Base-by-base conservation (phyloP, 495 filamentous ascomycete genomes). In the Pyrenula aspistea region DNA sequence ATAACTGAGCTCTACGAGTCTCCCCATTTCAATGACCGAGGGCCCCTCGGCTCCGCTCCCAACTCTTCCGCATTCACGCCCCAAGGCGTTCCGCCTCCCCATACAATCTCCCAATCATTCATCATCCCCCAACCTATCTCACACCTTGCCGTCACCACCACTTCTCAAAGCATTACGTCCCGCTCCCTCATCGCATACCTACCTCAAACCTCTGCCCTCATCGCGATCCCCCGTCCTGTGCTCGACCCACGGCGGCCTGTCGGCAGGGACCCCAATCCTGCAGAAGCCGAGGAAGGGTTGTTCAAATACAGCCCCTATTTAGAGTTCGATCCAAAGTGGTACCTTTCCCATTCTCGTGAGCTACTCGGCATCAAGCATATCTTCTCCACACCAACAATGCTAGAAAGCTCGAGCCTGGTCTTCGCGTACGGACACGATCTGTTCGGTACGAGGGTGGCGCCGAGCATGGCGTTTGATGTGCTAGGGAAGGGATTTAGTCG, bases 351-450 rank as follows among this genome's bases (percentile, higher is more conserved):
- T 68, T 74, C 83, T 56, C 80, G 89, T 3, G 88, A 95, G 58
- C 81, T 96, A 2, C 58, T 88, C 1, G 91, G 89, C 0, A 79
- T 96, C 48, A 76, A 79, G 55, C 73, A 80, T 47, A 76, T 96
- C 19, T 77, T 91, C 11, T 83, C 88, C 0, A 76, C 73, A 15
- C 89, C 92, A 0, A 84, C 88, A 0, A 62, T 86, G 1, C 76
- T 99, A n/a, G 93, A 99, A 71, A 96, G 91, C 68, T 96, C 93
- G 12, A 90, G 87, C 63, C 68, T 99, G 49, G 80, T 99, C 24
- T 83, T 97, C 62, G 92, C 90, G 2, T 96, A 86, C 66, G 94
- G 94, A 2, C 62, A 86, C 0, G 93, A 99, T 65, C 69, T 97
- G 25, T 99, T 89, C 62, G 91, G 88, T 2, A 91, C 91, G 2